Evolutionary conservation across 805 yeast genomes (phyloP).

Genomic region (Clavispora asparagi): DNA sequence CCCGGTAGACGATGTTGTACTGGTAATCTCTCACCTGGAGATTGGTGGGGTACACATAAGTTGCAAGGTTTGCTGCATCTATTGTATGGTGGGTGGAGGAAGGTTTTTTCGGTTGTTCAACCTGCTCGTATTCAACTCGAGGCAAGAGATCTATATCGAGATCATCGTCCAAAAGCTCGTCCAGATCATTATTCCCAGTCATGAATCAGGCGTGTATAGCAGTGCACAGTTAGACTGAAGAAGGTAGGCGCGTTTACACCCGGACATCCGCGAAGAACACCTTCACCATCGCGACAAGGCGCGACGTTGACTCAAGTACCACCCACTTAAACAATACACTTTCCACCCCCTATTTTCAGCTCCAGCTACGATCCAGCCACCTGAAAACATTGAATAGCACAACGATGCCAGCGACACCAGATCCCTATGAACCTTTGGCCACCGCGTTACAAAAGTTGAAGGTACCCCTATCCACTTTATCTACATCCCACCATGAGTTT

Average conservation of each 20-base stretch:
- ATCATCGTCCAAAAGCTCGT: conserved; percentile 12
- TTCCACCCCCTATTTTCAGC: too few relatives aligned
- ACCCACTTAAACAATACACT: too few relatives aligned
- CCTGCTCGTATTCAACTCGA: background rate
- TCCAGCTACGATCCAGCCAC: too few relatives aligned
- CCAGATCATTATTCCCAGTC: conserved; percentile 1
- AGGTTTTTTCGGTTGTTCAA: background rate
- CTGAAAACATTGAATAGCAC: too few relatives aligned
- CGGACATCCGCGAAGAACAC: background rate
- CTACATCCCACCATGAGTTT: conserved; percentile 26
- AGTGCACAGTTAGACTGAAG: background rate
- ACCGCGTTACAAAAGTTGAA: conserved; percentile 18
- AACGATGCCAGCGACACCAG: conserved; percentile 1
- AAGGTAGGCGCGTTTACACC: background rate
- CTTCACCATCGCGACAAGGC: background rate
- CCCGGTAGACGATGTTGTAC: conserved; percentile 65
- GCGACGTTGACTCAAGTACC: too few relatives aligned
- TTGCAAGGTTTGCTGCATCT: conserved; percentile 11
- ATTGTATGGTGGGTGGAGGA: conserved; percentile 5
- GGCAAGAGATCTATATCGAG: conserved; percentile 8
- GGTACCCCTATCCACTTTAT: conserved; percentile 21
- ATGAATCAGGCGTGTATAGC: background rate
- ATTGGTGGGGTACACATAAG: conserved; percentile 81
- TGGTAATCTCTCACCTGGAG: conserved; percentile 85
- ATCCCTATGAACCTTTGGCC: conserved; percentile 23